Evolutionary conservation across 2,329 filamentous ascomycete species (phyloP).

Genomic region (Fusarium floridanum): DNA sequence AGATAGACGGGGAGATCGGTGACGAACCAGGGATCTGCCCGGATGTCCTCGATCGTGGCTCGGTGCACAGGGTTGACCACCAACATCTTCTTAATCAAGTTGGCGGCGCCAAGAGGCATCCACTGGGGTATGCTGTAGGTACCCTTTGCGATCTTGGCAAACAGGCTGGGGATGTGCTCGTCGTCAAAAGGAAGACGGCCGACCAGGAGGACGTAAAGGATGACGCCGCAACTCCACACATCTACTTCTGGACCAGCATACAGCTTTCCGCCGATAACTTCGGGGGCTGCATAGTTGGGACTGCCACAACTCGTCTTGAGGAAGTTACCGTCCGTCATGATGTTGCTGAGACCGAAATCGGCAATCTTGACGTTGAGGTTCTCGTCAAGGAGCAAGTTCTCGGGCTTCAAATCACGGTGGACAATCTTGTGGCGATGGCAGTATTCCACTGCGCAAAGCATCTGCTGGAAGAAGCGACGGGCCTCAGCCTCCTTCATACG

Average conservation of each 20-base stretch:
- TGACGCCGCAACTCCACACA: slow-evolving; percentile 97
- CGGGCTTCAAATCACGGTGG: slow-evolving; percentile 95
- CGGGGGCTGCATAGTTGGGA: slow-evolving; percentile 97
- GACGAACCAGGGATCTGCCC: slow-evolving; percentile 93
- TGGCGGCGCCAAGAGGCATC: slow-evolving; percentile 85
- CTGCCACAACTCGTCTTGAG: slow-evolving; percentile 98
- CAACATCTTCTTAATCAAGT: slow-evolving; percentile 91
- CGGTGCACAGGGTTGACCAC: slow-evolving; percentile 95
- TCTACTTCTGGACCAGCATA: slow-evolving; percentile 98
- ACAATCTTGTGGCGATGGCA: slow-evolving; percentile 99
- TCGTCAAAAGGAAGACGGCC: slow-evolving; percentile 95
- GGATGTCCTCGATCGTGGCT: slow-evolving; percentile 93
- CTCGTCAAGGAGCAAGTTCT: slow-evolving; percentile 95
- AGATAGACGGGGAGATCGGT: slow-evolving; percentile 89
- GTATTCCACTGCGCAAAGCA: slow-evolving; percentile 98
- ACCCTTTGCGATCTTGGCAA: slow-evolving; percentile 96
- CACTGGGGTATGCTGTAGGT: slow-evolving; percentile 94
- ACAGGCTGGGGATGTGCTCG: slow-evolving; percentile 96
- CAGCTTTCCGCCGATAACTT: slow-evolving; percentile 97
- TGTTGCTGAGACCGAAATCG: slow-evolving; percentile 98
- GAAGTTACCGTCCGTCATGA: slow-evolving; percentile 99
- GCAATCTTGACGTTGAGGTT: slow-evolving; percentile 99
- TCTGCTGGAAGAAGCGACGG: slow-evolving; percentile 99
- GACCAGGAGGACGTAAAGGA: slow-evolving; percentile 85
- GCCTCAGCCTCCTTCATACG: slow-evolving; percentile 92